These are phyloP conservation scores for Termitomyces bulborhizus DNA, from an alignment of 768 basidiomycete species.

Conservation along the genomic window DNA sequence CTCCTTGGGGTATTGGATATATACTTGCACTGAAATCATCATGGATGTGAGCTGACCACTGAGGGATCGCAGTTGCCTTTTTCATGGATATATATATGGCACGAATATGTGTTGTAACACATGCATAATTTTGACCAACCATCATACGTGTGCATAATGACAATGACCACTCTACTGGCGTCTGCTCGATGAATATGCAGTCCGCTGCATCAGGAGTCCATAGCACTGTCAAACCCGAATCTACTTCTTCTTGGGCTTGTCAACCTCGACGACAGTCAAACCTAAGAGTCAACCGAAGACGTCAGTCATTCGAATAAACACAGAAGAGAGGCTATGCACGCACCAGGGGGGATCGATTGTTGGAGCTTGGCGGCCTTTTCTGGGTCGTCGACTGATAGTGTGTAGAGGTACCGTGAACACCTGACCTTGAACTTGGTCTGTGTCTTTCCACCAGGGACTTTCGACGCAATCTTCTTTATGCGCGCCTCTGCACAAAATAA, in stretches of 20 bases:
- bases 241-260: constrained; percentile 76
- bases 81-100: constrained; percentile 11
- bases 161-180: constrained; percentile 6
- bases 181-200: constrained; percentile 14
- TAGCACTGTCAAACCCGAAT: constrained; percentile 34
- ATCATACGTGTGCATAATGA: constrained; percentile 18
- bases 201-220: constrained; percentile 17
- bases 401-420: constrained; percentile 96
- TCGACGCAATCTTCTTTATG: constrained; percentile 90
- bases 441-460: constrained; percentile 61
- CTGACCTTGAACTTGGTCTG: constrained; percentile 98
- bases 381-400: constrained; percentile 90
- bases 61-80: constrained; percentile 4
- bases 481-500: constrained; percentile 65
- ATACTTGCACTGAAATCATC: constrained; percentile 1
- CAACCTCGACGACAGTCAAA: constrained; percentile 85
- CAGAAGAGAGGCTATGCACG: constrained; percentile 34
- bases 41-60: not conserved
- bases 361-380: constrained; percentile 98
- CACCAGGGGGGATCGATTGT: constrained; percentile 93
- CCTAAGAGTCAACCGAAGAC: constrained; percentile 37
- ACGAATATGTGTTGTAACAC: constrained; percentile 22
- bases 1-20: constrained; percentile 16
- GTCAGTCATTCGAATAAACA: not conserved
- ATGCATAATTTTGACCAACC: constrained; percentile 25